Evolutionary conservation across 2,329 filamentous ascomycete species (phyloP).

Genomic region (Ophiostoma pallidulum): DNA sequence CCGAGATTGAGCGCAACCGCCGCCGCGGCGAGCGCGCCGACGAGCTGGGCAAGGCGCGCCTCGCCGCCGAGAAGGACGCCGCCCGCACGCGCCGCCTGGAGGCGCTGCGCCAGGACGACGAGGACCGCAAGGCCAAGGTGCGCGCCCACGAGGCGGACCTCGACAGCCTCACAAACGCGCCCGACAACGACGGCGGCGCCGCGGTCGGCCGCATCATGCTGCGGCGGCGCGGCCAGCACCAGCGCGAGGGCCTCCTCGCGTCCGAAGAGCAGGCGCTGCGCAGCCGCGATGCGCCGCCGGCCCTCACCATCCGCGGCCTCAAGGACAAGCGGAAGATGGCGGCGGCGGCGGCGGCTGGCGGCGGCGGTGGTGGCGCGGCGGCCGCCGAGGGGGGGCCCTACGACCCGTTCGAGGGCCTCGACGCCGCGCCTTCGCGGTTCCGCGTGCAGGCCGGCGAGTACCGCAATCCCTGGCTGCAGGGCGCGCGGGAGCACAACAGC

Average conservation of each 20-base stretch:
- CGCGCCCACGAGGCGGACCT: slow-evolving; percentile 61
- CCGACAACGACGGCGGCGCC: slow-evolving; percentile 27
- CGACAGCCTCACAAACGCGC: slow-evolving; percentile 56
- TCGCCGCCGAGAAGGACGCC: slow-evolving; percentile 58
- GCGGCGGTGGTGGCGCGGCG: no score
- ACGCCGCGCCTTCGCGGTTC: slow-evolving; percentile 61
- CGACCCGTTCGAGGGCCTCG: slow-evolving; percentile 76
- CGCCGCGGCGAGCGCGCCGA: slow-evolving; percentile 42
- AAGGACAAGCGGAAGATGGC: slow-evolving; percentile 46
- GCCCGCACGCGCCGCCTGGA: slow-evolving; percentile 53
- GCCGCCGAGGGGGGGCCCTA: slow-evolving; percentile 62
- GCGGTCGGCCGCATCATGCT: slow-evolving; percentile 53
- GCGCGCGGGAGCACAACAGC: slow-evolving; percentile 53
- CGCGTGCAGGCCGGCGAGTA: slow-evolving; percentile 55
- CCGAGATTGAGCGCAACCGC: slow-evolving; percentile 55
- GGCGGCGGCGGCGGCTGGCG: no score
- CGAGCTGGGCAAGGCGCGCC: slow-evolving; percentile 40
- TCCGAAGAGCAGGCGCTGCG: slow-evolving; percentile 32
- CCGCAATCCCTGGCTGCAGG: slow-evolving; percentile 63
- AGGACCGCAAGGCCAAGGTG: slow-evolving; percentile 55
- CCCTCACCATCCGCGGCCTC: slow-evolving; percentile 67
- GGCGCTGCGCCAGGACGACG: slow-evolving; percentile 58
- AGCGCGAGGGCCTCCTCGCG: slow-evolving; percentile 24
- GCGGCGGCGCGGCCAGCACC: slow-evolving; percentile 58
- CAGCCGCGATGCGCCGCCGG: slow-evolving; percentile 19